These are phyloP conservation scores for Phytophthora agathidicida DNA, from an alignment of 352 stramenopile species.

Conservation along the genomic window DNA sequence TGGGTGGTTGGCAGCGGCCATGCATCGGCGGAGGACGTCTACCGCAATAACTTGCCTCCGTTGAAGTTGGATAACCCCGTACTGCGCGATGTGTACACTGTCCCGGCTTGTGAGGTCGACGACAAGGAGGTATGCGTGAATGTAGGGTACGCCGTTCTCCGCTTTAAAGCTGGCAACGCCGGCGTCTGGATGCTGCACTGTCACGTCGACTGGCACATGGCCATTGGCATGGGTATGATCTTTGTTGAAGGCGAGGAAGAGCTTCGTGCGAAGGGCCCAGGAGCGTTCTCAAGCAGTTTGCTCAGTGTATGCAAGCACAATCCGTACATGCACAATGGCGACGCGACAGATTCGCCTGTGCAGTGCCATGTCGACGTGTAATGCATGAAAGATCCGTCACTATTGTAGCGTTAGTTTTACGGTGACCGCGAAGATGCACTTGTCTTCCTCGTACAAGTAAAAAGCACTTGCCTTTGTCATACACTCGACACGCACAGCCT, in stretches of 20 bases:
- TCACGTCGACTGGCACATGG: conserved; percentile 40
- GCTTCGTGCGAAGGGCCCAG: background rate
- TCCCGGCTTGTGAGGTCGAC: conserved; percentile 17
- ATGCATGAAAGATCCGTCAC: conserved; percentile 14
- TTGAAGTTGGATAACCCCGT: conserved; percentile 21
- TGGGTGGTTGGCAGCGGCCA: conserved; percentile 26
- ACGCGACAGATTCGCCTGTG: too few species aligned
- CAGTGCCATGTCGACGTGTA: too few species aligned
- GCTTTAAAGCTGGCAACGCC: conserved; percentile 31
- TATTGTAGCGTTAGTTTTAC: conserved; percentile 16
- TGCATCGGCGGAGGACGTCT: conserved; percentile 11
- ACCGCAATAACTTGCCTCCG: conserved; percentile 2
- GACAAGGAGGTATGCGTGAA: conserved; percentile 7
- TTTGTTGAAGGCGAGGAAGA: conserved; percentile 21
- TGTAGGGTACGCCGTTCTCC: conserved; percentile 28
- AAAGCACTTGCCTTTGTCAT: too few species aligned
- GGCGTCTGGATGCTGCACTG: conserved; percentile 43
- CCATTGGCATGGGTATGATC: conserved; percentile 25
- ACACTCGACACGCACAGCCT: conserved; percentile 1
- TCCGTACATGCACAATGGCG: background rate
- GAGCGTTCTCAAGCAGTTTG: conserved; percentile 17
- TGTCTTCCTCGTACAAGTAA: conserved; percentile 1
- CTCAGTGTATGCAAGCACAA: conserved; percentile 19
- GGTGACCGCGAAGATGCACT: background rate
- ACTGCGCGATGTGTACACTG: conserved; percentile 27